These are phyloP conservation scores for Talaromyces piceae DNA, from an alignment of 2,329 filamentous ascomycete species.

Conservation along the genomic window DNA sequence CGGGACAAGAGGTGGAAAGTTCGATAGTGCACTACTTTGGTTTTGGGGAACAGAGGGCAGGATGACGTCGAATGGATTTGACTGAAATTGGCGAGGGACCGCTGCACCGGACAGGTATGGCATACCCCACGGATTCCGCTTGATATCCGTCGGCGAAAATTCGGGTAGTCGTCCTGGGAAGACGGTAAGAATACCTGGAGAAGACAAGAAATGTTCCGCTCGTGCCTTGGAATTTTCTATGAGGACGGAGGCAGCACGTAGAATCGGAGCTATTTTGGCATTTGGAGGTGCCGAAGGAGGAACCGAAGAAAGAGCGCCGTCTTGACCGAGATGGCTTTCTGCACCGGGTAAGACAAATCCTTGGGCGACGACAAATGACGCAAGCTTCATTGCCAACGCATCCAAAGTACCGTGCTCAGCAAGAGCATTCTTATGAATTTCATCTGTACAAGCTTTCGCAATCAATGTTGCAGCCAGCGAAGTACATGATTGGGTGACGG, in stretches of 20 bases:
- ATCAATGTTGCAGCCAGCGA: conserved; percentile 43
- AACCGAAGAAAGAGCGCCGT: conserved; percentile 51
- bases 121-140: conserved; percentile 45
- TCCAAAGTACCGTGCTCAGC: conserved; percentile 69
- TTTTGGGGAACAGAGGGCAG: conserved; percentile 45
- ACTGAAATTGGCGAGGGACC: conserved; percentile 37
- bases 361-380: conserved; percentile 59
- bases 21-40: conserved; percentile 29
- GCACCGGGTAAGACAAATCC: conserved; percentile 63
- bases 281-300: conserved; percentile 54
- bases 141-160: conserved; percentile 44
- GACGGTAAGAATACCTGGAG: conserved; percentile 61
- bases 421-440: conserved; percentile 63
- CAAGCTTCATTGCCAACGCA: conserved; percentile 66
- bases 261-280: conserved; percentile 58
- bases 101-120: conserved; percentile 48
- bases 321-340: conserved; percentile 46
- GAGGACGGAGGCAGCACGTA: conserved; percentile 71
- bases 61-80: conserved; percentile 58
- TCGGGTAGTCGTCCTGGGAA: conserved; percentile 53
- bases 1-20: conserved; percentile 50
- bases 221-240: conserved; percentile 72
- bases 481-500: conserved; percentile 46
- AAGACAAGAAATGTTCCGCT: conserved; percentile 62
- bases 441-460: conserved; percentile 59